Evolutionary conservation across 1,139 yeast species (phyloP).

Genomic region (Geotrichum klebahnii): DNA sequence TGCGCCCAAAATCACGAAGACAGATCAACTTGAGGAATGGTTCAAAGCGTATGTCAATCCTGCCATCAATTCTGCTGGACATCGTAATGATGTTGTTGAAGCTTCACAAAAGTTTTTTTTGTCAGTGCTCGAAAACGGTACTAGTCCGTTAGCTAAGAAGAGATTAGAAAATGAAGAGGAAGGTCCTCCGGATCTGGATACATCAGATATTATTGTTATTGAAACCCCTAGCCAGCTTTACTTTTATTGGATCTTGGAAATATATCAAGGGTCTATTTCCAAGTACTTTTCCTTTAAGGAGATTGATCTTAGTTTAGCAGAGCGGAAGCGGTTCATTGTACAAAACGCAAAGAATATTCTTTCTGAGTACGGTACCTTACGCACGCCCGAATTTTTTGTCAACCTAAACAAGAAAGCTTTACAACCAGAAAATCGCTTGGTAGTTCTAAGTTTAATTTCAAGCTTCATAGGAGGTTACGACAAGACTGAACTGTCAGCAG

Average conservation of each 20-base stretch:
- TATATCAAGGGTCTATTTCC: conserved; percentile 6
- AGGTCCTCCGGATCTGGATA: neutral
- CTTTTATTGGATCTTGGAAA: conserved; percentile 7
- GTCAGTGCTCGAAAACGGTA: conserved; percentile 35
- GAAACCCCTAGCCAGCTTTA: conserved; percentile 16
- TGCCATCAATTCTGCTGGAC: conserved; percentile 61
- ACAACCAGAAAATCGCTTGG: conserved; percentile 14
- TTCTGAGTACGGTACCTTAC: conserved; percentile 3
- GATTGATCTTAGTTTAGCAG: conserved; percentile 14
- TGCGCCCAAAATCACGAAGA: conserved; percentile 42
- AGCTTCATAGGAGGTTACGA: conserved; percentile 9
- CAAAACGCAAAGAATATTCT: conserved; percentile 45
- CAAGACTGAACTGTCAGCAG: conserved; percentile 9
- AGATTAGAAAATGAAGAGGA: conserved; percentile 23
- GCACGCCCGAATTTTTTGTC: conserved; percentile 15
- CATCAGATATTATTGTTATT: conserved; percentile 1
- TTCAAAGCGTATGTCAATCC: conserved; percentile 49
- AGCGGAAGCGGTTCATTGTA: conserved; percentile 47
- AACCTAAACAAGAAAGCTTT: conserved; percentile 9
- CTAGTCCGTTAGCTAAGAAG: conserved; percentile 7
- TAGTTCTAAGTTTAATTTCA: conserved; percentile 16
- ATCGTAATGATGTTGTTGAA: conserved; percentile 39
- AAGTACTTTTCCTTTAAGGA: conserved; percentile 18
- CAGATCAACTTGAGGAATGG: conserved; percentile 50
- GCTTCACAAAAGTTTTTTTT: conserved; percentile 46